Base-by-base conservation (phyloP, 129 eudicot genomes). In the Tanacetum coccineum region DNA sequence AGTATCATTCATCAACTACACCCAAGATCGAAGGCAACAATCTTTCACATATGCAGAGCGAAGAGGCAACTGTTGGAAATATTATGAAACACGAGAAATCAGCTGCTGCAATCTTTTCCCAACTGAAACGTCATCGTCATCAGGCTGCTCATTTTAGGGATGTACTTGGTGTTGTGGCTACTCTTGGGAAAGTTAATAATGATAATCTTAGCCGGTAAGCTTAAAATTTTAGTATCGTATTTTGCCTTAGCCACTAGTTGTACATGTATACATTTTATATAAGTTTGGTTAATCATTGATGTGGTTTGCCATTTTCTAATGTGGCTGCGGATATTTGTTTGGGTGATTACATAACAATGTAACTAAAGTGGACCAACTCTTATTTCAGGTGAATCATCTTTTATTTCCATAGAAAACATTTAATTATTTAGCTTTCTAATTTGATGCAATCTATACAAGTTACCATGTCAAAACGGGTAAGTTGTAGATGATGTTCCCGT, bases 81-180 rank as follows among this genome's bases (percentile, higher is more conserved):
- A 77, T 77, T 15, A 70, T 77, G 72, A 77, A 70, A 49, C 28
- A 46, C 18, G 76, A 77, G 71, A 77, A 70, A 66, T 77, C 81
- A 47, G 81, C 81, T 46, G 81, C 81, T 55, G 68, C 81, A 30
- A 56, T 77, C 48, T 65, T 47, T 14, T 64, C 44, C 77, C 67
- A 70, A 30, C 73, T 77, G 46, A 77, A 70, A 18, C 71, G 72
- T 13, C 81, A 64, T 6, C 66, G 66, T 1, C 62, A 54, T 48
- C 76, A 64, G 67, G 72, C 76, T 54, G 17, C 77, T 54, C 81
- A 77, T 20, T 47, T 77, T 9, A 77, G 70, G 28, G 81, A 77
- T 66, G 49, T 77, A 11, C 56, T 70, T 64, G 81, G 81, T 46
- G 72, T 77, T 64, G 81, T 77, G 22, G 81, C 77, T 56, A 77